Conservation (phyloP, 495 filamentous ascomycete genomes). For the Schizothecium vesticola region DNA sequence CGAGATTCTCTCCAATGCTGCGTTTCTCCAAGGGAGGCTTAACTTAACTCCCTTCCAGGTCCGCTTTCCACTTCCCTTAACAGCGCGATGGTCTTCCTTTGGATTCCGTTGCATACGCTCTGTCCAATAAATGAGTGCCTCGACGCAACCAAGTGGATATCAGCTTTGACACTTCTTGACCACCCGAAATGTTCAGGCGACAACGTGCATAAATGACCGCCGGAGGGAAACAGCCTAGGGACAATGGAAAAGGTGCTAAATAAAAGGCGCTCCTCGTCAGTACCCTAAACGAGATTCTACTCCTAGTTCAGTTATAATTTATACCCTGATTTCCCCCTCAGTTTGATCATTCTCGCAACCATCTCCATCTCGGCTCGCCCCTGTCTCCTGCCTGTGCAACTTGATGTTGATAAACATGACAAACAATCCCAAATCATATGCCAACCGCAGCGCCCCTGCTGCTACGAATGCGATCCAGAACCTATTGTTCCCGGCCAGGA, state of each 20-base stretch:
- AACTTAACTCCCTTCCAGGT: background rate
- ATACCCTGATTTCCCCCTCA: background rate
- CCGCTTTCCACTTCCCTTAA: background rate
- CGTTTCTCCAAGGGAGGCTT: background rate
- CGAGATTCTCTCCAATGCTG: background rate
- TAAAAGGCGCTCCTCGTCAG: too few relatives aligned
- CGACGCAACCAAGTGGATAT: background rate
- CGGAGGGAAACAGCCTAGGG: too few relatives aligned
- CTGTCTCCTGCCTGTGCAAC: conserved; percentile 37
- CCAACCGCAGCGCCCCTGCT: conserved; percentile 62
- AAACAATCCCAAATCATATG: conserved; percentile 70
- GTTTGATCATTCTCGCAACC: background rate
- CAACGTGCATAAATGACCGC: too few relatives aligned
- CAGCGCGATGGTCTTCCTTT: background rate
- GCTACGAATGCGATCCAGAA: conserved; percentile 74
- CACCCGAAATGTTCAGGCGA: too few relatives aligned
- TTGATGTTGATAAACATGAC: conserved; percentile 57
- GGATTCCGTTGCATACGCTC: background rate
- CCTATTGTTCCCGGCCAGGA: conserved; percentile 54
- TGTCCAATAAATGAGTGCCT: background rate
- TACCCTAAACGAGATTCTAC: too few relatives aligned
- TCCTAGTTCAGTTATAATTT: too few relatives aligned
- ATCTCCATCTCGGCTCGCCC: background rate
- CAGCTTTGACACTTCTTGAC: background rate
- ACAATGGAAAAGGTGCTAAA: too few relatives aligned